Evolutionary conservation across 257 asterid genomes (phyloP).

Genomic region (Nicotiana knightiana): DNA sequence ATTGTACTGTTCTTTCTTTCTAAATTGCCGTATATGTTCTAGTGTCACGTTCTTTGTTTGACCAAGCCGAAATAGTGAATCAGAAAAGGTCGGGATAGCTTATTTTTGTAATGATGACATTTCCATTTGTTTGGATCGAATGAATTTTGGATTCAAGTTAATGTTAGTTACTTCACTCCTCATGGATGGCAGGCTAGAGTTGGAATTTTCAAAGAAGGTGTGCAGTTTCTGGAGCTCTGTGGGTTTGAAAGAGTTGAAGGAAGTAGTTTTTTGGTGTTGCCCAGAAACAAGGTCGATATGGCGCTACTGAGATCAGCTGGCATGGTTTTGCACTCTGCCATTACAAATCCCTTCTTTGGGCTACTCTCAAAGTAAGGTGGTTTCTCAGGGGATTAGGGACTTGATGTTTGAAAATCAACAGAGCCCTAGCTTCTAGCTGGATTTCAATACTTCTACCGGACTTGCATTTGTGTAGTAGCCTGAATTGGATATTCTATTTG

Average conservation of each 20-base stretch:
- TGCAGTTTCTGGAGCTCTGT: conserved; percentile 60
- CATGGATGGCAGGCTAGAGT: conserved; percentile 50
- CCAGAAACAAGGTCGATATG: conserved; percentile 41
- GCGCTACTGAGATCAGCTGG: conserved; percentile 36
- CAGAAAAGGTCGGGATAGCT: background rate
- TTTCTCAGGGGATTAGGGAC: background rate
- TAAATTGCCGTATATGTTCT: background rate
- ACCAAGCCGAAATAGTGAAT: background rate
- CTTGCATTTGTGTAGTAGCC: background rate
- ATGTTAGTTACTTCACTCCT: background rate
- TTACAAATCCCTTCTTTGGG: conserved; percentile 69
- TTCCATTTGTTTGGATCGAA: background rate
- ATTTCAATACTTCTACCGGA: background rate
- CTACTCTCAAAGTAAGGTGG: conserved; percentile 34
- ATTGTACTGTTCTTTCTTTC: background rate
- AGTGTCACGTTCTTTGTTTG: background rate
- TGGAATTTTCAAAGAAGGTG: conserved; percentile 49
- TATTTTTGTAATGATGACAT: background rate
- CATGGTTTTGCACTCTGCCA: conserved; percentile 45
- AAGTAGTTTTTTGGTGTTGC: conserved; percentile 38
- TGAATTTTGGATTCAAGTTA: background rate
- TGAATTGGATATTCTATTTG: background rate
- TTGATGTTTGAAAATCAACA: background rate
- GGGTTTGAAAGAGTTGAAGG: conserved; percentile 58
- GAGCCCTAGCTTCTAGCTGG: background rate